Evolutionary conservation across 768 basidiomycete species (phyloP), one percentile per base, ranked within the genome.

Genomic region (Pulveroboletus sp.): DNA sequence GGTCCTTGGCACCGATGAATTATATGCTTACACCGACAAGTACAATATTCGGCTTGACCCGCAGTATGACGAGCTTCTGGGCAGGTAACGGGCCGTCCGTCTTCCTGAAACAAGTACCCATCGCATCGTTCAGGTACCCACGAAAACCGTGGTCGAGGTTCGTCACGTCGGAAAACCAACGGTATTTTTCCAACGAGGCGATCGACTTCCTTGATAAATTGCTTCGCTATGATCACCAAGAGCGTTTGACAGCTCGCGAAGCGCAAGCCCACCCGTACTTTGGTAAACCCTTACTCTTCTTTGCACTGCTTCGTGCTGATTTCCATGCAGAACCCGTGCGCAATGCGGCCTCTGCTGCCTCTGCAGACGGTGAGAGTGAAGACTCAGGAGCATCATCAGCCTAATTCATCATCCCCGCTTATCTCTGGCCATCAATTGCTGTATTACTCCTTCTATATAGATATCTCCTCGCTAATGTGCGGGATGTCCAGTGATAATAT

Each of bases 121-220:
- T 43, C 7, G 4, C 18, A 56, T 39, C 32, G 0, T 11, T 10
- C 53, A 91, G 89, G 70, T 95, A 93, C 71, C 86, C 89, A 53
- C 83, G 89, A 69, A 97, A 96, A 68, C 86, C 93, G 14, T 98
- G 95, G 95, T 83, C 88, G 38, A 80, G 89, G 51, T 97, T 97
- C 70, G 89, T 96, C 61, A 96, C 93, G 9, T 89, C 89, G 13
- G 92, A 94, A 67, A 96, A 96, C 65, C 93, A 95, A 68, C 82
- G 93, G 50, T 96, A 90, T 70, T 93, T 97, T 61, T 91, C 92
- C 21, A 97, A 93, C 65, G 95, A 97, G 62, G 95, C 93, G 31
- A 89, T 97, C 61, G 94, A 96, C 73, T 85, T 97, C 63, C 72
- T 98, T 53, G 95, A 98, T 72, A 93, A 93, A 71, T 78, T 98